phyloP scores from a whole-genome alignment of 2,329 filamentous ascomycete species.

The Biscogniauxia mediterranea region DNA sequence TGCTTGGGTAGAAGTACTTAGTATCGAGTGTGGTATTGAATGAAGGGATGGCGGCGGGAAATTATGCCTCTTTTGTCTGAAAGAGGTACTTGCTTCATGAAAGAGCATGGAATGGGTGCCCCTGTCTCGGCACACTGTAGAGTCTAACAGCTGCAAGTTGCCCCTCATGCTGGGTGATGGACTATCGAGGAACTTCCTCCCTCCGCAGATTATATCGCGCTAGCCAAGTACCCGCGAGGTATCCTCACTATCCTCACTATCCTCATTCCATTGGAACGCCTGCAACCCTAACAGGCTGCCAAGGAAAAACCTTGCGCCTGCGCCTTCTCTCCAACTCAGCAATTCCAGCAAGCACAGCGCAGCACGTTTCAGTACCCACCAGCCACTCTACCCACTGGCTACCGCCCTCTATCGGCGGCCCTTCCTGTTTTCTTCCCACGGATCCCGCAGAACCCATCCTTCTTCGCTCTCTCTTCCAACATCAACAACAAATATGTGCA shows the following conservation, averaged over 20 bases:
- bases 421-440: background rate
- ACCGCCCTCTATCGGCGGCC: background rate
- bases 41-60: background rate
- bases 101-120: too few species aligned
- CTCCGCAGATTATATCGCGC: background rate
- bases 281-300: background rate
- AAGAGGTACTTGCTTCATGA: background rate
- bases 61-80: background rate
- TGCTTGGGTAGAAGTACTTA: background rate
- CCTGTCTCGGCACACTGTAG: background rate
- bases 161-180: slow-evolving; percentile 6
- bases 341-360: background rate
- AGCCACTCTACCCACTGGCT: background rate
- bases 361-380: background rate
- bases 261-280: background rate
- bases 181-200: slow-evolving; percentile 4
- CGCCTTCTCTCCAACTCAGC: background rate
- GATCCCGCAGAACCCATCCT: background rate
- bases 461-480: slow-evolving; percentile 13
- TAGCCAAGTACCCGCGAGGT: background rate
- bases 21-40: background rate
- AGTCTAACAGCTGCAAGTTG: slow-evolving; percentile 9
- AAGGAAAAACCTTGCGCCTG: background rate
- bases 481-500: slow-evolving; percentile 28
- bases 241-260: background rate